phyloP scores from a whole-genome alignment of 2,329 filamentous ascomycete species.

The Epichloe sylvatica region DNA sequence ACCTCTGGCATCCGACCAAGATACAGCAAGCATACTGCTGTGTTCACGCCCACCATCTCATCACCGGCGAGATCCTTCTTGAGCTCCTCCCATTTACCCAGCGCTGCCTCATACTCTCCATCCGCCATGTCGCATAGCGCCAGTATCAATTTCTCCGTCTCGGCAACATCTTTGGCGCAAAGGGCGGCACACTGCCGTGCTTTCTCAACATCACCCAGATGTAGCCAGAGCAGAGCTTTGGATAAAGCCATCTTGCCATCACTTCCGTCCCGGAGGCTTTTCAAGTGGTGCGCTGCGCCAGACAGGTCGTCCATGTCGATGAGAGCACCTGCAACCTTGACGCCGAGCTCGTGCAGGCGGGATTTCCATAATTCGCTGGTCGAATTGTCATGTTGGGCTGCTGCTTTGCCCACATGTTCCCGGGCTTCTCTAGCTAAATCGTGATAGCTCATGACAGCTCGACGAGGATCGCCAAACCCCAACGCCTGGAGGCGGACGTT shows the following conservation, averaged over 20 bases:
- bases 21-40: slow-evolving; percentile 75
- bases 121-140: slow-evolving; percentile 70
- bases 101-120: slow-evolving; percentile 53
- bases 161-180: slow-evolving; percentile 16
- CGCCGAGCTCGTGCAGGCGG: slow-evolving; percentile 61
- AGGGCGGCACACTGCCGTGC: slow-evolving; percentile 42
- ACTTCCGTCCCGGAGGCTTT: slow-evolving; percentile 33
- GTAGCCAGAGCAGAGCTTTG: slow-evolving; percentile 57
- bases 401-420: slow-evolving; percentile 37
- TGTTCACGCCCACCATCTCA: slow-evolving; percentile 66
- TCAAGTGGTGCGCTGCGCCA: slow-evolving; percentile 62
- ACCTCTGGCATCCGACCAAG: slow-evolving; percentile 62
- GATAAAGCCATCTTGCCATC: slow-evolving; percentile 31
- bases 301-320: slow-evolving; percentile 81
- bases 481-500: slow-evolving; percentile 73
- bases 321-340: slow-evolving; percentile 50
- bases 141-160: slow-evolving; percentile 36
- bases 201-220: slow-evolving; percentile 60
- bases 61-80: slow-evolving; percentile 29
- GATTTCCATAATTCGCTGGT: slow-evolving; percentile 54
- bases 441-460: slow-evolving; percentile 82
- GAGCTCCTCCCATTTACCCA: slow-evolving; percentile 44
- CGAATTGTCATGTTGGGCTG: slow-evolving; percentile 31
- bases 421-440: slow-evolving; percentile 72
- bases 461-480: slow-evolving; percentile 69